Evolutionary conservation across 345 rosid genomes (phyloP).

Genomic region (Aquilaria yunnanensis): DNA sequence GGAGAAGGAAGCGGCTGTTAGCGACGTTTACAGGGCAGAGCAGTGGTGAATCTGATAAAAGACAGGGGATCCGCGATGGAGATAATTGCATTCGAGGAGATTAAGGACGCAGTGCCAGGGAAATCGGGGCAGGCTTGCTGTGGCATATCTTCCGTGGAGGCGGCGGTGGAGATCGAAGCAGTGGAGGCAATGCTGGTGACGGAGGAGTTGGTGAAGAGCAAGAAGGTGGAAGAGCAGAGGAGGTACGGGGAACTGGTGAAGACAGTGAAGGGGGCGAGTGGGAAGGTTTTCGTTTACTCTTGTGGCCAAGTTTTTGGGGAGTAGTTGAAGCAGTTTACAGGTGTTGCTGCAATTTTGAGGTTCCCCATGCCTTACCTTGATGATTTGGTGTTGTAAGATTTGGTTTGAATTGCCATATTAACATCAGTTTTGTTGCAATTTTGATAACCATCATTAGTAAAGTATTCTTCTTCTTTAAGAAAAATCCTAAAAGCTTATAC

Average conservation of each 20-base stretch:
- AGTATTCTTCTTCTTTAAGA: too few species aligned
- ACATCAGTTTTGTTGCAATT: too few species aligned
- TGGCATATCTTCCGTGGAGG: constrained; percentile 10
- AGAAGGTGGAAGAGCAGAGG: not conserved
- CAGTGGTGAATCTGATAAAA: constrained; percentile 10
- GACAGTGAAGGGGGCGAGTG: constrained; percentile 13
- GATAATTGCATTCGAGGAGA: constrained; percentile 13
- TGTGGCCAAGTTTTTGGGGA: constrained; percentile 9
- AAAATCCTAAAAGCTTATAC: too few species aligned
- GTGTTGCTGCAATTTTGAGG: too few species aligned
- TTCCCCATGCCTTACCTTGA: too few species aligned
- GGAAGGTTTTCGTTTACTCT: constrained; percentile 11
- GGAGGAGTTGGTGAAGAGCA: constrained; percentile 11
- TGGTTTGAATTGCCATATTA: too few species aligned
- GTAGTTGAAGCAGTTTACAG: not conserved
- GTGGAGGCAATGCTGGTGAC: constrained; percentile 15
- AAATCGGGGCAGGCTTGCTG: constrained; percentile 14
- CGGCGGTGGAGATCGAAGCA: constrained; percentile 6
- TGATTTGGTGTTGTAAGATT: too few species aligned
- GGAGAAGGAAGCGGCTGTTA: not conserved
- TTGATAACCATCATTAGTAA: too few species aligned
- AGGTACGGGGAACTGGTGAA: constrained; percentile 11
- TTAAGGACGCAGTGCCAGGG: not conserved
- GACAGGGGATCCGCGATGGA: constrained; percentile 6
- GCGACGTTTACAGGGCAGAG: constrained; percentile 2